Base-by-base conservation (phyloP, 2,329 filamentous ascomycete species). In the Sarocladiaceae sp. region DNA sequence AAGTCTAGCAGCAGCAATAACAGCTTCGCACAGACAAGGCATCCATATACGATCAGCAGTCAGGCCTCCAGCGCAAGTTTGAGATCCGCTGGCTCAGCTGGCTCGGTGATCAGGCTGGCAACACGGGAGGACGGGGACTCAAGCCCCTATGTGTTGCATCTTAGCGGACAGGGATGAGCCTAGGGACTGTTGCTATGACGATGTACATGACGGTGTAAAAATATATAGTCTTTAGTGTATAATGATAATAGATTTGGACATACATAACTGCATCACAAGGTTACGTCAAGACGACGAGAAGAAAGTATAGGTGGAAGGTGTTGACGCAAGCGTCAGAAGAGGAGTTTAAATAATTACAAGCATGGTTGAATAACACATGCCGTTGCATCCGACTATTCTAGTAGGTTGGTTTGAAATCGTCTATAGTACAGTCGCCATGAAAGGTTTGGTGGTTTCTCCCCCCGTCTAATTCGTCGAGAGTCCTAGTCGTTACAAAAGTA, bases 41-140 rank as follows among this genome's bases (percentile, higher is more conserved):
- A 61, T 13, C 67, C 69, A 29, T 78, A 73, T 54, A 60, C 54
- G 11, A 17, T 64, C 4, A 57, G 63, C 20, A 71, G 66, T 54
- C 66, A 68, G 39, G 59, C 66, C 13, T 74, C 71, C 2, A 71
- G 63, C 28, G 59, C 65, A 13, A 78, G 72, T 50, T 54, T 72
- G 29, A 66, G 71, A 28, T 71, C 72, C 23, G 63, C 61, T 20
- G 66, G 62, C 50, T 68, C 68, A 2, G 70, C 66, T 5, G 31
- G 47, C 6, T 76, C 72, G 5, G 74, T 80, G 4, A 78, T 80
- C 39, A 71, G 77, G 7, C 65, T 80, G 26, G 70, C 76, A 12
- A 73, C 66, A 29, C 58, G 57, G 12, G 63, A 68, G 3, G 68
- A 70, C 25, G 54, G 57, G 6, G 61, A 60, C 29, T 59, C 60